phyloP scores from a whole-genome alignment of 164 flowering plant genomes.

The Magnolia officinalis region DNA sequence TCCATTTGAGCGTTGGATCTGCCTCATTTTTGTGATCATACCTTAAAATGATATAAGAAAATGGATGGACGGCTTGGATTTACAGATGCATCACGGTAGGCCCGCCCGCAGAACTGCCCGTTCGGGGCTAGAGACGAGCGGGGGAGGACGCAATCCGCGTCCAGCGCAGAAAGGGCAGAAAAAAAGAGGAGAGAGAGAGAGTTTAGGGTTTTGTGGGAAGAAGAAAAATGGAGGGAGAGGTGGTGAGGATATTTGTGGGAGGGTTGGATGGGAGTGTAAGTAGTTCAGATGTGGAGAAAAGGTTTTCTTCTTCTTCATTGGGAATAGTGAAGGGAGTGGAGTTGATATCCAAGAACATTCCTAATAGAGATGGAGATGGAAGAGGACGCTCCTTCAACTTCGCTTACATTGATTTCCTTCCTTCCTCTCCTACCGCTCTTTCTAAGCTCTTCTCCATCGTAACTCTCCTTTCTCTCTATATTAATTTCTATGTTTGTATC shows the following conservation, averaged over 20 bases:
- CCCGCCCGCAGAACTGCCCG: too few relatives aligned
- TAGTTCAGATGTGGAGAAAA: slow-evolving; percentile 48
- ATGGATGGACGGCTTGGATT: too few relatives aligned
- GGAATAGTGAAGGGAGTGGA: slow-evolving; percentile 50
- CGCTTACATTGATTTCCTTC: slow-evolving; percentile 67
- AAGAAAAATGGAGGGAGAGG: background rate
- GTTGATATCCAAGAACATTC: slow-evolving; percentile 10
- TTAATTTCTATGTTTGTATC: background rate
- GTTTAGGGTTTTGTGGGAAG: background rate
- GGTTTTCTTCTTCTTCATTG: slow-evolving; percentile 41
- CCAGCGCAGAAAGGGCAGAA: too few relatives aligned
- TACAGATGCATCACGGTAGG: too few relatives aligned
- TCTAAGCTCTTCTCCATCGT: slow-evolving; percentile 78
- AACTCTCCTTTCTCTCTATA: too few relatives aligned
- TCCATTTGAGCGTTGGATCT: too few relatives aligned
- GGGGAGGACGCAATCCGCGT: too few relatives aligned
- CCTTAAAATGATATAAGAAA: too few relatives aligned
- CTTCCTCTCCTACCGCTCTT: slow-evolving; percentile 53
- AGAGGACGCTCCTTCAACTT: slow-evolving; percentile 43
- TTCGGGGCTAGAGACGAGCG: too few relatives aligned
- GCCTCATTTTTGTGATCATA: too few relatives aligned
- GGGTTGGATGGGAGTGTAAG: slow-evolving; percentile 66
- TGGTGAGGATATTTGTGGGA: slow-evolving; percentile 57
- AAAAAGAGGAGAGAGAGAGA: too few relatives aligned
- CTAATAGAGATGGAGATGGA: slow-evolving; percentile 44